Base-by-base conservation (phyloP, 164 flowering plant genomes). In the Euptelea pleiosperma region DNA sequence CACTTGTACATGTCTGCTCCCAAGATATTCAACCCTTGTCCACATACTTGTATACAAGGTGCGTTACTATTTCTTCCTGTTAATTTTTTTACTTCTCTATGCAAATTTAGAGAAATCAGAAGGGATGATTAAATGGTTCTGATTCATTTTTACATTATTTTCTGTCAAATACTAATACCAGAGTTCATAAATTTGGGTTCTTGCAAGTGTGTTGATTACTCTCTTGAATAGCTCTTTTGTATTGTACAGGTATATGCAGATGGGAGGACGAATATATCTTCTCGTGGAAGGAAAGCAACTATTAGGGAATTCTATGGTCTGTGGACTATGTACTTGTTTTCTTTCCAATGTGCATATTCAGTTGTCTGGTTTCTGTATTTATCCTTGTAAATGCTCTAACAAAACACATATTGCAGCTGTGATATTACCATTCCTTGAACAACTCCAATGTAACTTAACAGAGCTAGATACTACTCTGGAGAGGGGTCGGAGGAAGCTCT, bases 401-500 rank as follows among this genome's bases (percentile, higher is more conserved):
- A 43, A 63, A 34, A 60, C n/a, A 8, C 22, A 33, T 56, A 42
- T 55, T 74, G 66, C 79, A 91, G 97, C 85, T 57, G 77, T 91
- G 34, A 83, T 91, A 71, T 74, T 88, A 40, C 97, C 97, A 18
- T 84, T 86, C 34, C 91, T 91, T 52, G 79, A 74, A 57, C 82
- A 88, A 50, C 84, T 92, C n/a, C 87, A 86, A 60, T 70, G 77
- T 46, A 74, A 74, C 63, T 67, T 76, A 22, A 67, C 53, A 12
- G 85, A 78, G 66, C 52, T 70, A 36, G 74, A 79, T 16, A 60
- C 61, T 48, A 52, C 29, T 6, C 41, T 62, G 16, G 78, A 69
- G 25, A 72, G 52, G 48, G 40, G 58, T 22, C 54, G 19, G 54
- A 63, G 39, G 11, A 64, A 64, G 34, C 54, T 70, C 19, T 29